Evolutionary conservation across 2,329 filamentous ascomycete genomes (phyloP).

Genomic region (Talaromyces sp.): DNA sequence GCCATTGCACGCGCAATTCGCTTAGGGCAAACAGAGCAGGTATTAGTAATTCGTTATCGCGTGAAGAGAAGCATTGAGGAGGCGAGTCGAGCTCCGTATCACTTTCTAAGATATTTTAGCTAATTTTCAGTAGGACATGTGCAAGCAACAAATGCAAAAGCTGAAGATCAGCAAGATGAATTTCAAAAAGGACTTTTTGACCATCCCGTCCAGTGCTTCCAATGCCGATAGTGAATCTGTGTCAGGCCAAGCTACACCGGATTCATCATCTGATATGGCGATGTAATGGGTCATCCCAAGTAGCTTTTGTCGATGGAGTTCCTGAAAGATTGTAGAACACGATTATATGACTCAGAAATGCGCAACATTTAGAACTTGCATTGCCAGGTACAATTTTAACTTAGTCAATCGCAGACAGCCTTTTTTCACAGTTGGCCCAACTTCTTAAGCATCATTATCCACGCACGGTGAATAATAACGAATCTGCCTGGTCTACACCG

Average conservation of each 20-base stretch:
- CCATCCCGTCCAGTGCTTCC: background rate
- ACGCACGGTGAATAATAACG: background rate
- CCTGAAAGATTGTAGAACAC: background rate
- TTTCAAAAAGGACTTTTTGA: conserved; percentile 11
- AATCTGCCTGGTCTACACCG: background rate
- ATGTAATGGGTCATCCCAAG: background rate
- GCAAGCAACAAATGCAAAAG: conserved; percentile 36
- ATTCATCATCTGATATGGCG: background rate
- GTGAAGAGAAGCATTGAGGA: conserved; percentile 46
- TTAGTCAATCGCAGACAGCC: background rate
- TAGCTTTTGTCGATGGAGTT: background rate
- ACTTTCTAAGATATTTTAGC: background rate
- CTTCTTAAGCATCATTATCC: background rate
- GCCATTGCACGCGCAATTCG: conserved; percentile 52
- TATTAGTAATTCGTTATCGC: conserved; percentile 50
- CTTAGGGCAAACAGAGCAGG: conserved; percentile 47
- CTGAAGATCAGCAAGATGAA: conserved; percentile 24
- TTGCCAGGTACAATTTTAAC: background rate
- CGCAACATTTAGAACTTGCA: background rate
- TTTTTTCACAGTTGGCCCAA: background rate
- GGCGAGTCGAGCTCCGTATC: conserved; percentile 31
- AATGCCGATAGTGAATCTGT: background rate
- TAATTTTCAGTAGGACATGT: background rate
- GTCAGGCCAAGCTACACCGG: background rate
- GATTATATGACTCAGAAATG: background rate